Evolutionary conservation across 2,329 filamentous ascomycete genomes (phyloP), one percentile per base, ranked within the genome.

Genomic region (Hypoxylon sp.): DNA sequence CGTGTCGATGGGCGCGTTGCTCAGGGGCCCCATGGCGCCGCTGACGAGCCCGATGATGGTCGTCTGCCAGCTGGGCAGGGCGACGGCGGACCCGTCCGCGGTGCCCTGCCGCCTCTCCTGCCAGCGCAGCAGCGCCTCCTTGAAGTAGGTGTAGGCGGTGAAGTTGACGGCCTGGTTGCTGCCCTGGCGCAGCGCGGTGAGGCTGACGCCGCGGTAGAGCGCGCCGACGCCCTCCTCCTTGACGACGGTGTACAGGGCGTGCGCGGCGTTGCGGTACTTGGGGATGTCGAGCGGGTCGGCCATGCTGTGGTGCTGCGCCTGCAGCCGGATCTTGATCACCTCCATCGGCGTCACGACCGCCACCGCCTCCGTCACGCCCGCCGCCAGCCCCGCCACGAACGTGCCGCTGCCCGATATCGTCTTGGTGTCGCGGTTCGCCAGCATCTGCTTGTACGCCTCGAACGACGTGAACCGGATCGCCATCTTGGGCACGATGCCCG

Each of bases 141-240:
- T 97, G 80, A 99, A 90, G 80, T 98, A 93, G 0, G 91, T 92
- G 83, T 99, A 99, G 9, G 96, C 95, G 12, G 95, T 98, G 84
- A 99, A 99, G 84, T 99, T 99, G 80, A 95, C 93, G 48, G 96
- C 96, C 84, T 99, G 96, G 82, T 99, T 99, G 69, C 91, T 93
- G 69, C 96, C 96, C 84, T 99, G 96, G 61, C 96, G 88, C 73
- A 99, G 85, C 0, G 96, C 96, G 1, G 96, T 99, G 63, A 99
- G 85, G 28, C 91, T 93, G 4, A 99, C 96, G 77, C 96, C 96
- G 64, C 96, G 91, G 82, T 97, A 99, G 33, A 99, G 82, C 4
- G 94, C 92, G 59, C 92, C 89, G 71, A 91, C 78, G 0, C 96
- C 96, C 80, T 99, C 96, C 82, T 99, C 96, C 73, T 89, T 90